Base-by-base conservation (phyloP, 1,284 basidiomycete species). In the Puccinia novopanici region DNA sequence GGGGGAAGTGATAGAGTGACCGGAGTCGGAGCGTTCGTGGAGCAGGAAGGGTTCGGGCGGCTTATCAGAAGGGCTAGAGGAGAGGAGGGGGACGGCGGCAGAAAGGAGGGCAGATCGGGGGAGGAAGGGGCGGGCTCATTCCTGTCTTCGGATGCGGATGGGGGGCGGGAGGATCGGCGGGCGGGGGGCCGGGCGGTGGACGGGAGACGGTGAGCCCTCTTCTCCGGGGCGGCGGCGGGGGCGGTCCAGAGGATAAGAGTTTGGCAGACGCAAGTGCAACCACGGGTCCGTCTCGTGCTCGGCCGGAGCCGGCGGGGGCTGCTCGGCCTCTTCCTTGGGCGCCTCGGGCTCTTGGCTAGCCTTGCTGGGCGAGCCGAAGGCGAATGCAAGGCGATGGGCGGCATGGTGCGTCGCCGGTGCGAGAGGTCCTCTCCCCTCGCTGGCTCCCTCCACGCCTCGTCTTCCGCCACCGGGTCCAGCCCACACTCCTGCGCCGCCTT, bases 401-500 rank as follows among this genome's bases (percentile, higher is more conserved):
- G 75, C 48, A 76, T 50, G 9, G 75, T 76, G 9, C 75, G 75
- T 27, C 73, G 54, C 4, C 73, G 73, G 54, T 27, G 45, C 13
- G 40, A 12, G 22, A 13, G 37, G 63, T 54, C 75, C 6, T 40
- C 45, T 22, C 12, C 1, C 4, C 0, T 30, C 40, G 54, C 2
- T 17, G 75, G 50, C 30, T 42, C 37, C 15, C n/a, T 40, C 30
- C 6, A 37, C 30, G 19, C 48, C 24, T 59, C 42, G 6, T 76
- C 45, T 8, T 45, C 61, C 4, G 12, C 13, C 50, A n/a, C 75
- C 10, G 37, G 48, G 19, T n/a, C 8, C n/a, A 76, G 37, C 24
- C 57, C 72, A 10, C 8, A 59, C 22, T 76, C 75, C 17, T 48
- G 8, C 3, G 61, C 63, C 15, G 61, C 59, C 34, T 67, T 65